phyloP scores from a whole-genome alignment of 495 filamentous ascomycete genomes.

The Annulohypoxylon stygium region DNA sequence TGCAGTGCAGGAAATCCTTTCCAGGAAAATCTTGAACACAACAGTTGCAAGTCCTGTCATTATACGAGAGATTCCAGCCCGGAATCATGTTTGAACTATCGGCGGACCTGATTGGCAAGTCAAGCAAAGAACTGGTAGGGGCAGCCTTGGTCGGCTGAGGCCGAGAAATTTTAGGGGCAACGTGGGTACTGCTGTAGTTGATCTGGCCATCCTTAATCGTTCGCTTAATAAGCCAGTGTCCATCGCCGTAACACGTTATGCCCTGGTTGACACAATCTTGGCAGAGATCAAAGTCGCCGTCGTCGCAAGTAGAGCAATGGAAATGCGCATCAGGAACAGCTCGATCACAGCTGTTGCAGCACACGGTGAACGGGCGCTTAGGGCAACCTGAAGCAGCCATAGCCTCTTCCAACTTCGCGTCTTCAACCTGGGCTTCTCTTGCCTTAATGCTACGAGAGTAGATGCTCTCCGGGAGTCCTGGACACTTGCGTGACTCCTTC shows the following conservation, averaged over 20 bases:
- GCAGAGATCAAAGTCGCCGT: constrained; percentile 96
- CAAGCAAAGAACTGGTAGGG: constrained; percentile 1
- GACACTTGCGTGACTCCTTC: neutral
- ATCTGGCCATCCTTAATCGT: constrained; percentile 82
- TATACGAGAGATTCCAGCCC: constrained; percentile 44
- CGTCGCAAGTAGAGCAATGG: constrained; percentile 93
- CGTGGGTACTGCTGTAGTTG: constrained; percentile 85
- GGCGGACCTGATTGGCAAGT: constrained; percentile 50
- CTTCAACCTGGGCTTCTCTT: neutral
- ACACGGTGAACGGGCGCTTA: constrained; percentile 70
- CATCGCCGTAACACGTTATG: constrained; percentile 77
- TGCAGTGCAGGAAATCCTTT: constrained; percentile 85
- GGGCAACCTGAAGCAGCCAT: constrained; percentile 17
- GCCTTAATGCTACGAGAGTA: constrained; percentile 6
- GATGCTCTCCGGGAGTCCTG: constrained; percentile 7
- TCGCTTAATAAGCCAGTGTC: constrained; percentile 96
- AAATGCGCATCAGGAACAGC: constrained; percentile 86
- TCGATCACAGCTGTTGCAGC: constrained; percentile 89
- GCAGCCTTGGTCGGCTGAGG: constrained; percentile 41
- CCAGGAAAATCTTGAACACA: constrained; percentile 85
- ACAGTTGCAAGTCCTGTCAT: constrained; percentile 88
- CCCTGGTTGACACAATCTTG: constrained; percentile 79
- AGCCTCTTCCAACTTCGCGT: neutral
- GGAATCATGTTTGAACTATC: constrained; percentile 11
- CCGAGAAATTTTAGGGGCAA: constrained; percentile 69